Base-by-base conservation (phyloP, 2,329 filamentous ascomycete species). In the Penicillium sp. region DNA sequence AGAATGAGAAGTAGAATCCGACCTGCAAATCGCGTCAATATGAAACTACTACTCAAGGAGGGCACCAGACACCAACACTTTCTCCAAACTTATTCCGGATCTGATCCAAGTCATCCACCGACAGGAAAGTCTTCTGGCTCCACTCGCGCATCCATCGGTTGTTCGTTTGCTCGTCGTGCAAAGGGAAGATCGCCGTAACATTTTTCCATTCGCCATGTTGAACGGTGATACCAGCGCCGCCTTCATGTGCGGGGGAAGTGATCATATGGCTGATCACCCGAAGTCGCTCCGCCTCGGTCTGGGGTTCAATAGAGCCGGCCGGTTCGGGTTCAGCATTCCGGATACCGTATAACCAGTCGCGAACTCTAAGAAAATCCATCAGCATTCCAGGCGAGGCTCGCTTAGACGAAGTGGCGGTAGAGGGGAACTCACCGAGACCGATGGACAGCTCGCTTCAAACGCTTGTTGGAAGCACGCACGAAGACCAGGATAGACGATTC, bases 331-430 rank as follows among this genome's bases (percentile, higher is more conserved):
- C 78, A 0, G 88, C 76, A 39, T 83, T 76, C 44, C 89, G 84
- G 38, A 96, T 83, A 38, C 90, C 89, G 63, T 94, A 84, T 23
- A 98, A 80, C 88, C 90, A 98, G 66, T 98, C 92, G 58, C 88
- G 84, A 18, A 96, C 83, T 42, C 92, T 84, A 41, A 4, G n/a
- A 30, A 4, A 12, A 25, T 11, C 10, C 8, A 16, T 30, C 28
- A 30, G 12, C 28, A 17, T 4, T 30, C 15, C 6, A 15, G 5
- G 8, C 12, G 14, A 16, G 15, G 28, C 4, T 11, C 28, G 2
- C 14, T 3, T 3, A 22, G 2, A 18, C 4, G 5, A 27, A n/a
- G n/a, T 27, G 4, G 6, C 12, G 14, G 8, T 6, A 27, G 23
- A 18, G 9, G 12, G n/a, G n/a, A 27, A 39, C 60, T 31, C 59